These are phyloP conservation scores for Euphorbia pulcherrima DNA, from an alignment of 345 rosid species.

Conservation along the genomic window DNA sequence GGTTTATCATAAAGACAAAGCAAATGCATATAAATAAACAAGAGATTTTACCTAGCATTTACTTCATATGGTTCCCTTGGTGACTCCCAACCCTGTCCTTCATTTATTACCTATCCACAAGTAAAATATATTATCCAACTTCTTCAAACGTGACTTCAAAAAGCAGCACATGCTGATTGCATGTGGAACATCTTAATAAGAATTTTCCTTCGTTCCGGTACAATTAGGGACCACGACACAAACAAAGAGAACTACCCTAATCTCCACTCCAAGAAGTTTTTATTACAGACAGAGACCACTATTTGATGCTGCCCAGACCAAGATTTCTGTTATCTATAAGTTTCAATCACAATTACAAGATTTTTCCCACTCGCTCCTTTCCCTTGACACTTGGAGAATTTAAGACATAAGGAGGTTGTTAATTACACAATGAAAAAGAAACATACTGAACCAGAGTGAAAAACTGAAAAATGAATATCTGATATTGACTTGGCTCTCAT, in stretches of 20 bases:
- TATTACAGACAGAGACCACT: not conserved
- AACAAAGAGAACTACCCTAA: not conserved
- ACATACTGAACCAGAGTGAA: not conserved
- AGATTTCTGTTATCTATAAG: not conserved
- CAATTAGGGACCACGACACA: not conserved
- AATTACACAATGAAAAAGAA: not conserved
- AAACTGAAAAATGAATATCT: not conserved
- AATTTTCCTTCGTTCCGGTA: not conserved
- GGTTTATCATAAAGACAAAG: constrained; percentile 12
- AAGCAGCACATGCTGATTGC: not conserved
- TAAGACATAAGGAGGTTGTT: not conserved
- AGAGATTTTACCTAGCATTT: constrained; percentile 51
- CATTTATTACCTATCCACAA: constrained; percentile 53
- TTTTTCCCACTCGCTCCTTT: not conserved
- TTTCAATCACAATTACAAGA: not conserved
- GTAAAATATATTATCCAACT: not conserved
- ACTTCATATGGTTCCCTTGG: constrained; percentile 95
- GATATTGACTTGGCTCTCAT: not conserved
- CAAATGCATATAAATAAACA: constrained; percentile 10
- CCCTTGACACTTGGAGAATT: not conserved
- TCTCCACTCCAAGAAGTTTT: not conserved
- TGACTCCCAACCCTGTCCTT: constrained; percentile 94
- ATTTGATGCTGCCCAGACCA: not conserved
- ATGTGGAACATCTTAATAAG: not conserved
- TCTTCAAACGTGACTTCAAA: not conserved